These are phyloP conservation scores for Vanderwaltozyma yarrowii DNA, from an alignment of 805 yeast genomes.

Conservation along the genomic window DNA sequence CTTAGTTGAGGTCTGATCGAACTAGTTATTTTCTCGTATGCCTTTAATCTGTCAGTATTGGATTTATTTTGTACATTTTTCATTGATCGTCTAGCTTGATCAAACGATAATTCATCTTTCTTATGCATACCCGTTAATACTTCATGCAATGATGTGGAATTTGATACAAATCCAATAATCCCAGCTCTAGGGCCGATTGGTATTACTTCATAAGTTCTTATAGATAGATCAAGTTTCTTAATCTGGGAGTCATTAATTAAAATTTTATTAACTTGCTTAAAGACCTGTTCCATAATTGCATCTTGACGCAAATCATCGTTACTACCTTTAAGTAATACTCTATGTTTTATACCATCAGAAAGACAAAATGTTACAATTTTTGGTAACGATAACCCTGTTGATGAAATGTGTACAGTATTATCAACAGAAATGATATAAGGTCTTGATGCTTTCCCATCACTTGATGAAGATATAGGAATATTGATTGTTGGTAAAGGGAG, in stretches of 20 bases:
- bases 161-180: conserved; percentile 76
- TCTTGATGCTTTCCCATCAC: conserved; percentile 35
- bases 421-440: conserved; percentile 41
- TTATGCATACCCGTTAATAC: conserved; percentile 56
- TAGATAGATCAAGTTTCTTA: conserved; percentile 43
- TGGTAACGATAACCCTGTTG: conserved; percentile 81
- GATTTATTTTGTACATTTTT: conserved; percentile 42
- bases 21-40: conserved; percentile 37
- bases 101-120: conserved; percentile 38
- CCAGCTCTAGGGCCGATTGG: conserved; percentile 88
- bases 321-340: conserved; percentile 68
- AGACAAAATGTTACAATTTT: conserved; percentile 53
- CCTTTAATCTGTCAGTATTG: conserved; percentile 33
- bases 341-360: conserved; percentile 49
- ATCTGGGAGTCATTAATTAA: conserved; percentile 48
- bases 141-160: conserved; percentile 63
- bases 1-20: conserved; percentile 59
- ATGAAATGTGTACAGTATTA: conserved; percentile 46
- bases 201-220: conserved; percentile 80
- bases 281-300: conserved; percentile 95
- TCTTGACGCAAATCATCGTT: conserved; percentile 92
- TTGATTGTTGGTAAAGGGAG: conserved; percentile 62
- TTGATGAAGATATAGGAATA: conserved; percentile 34
- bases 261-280: conserved; percentile 69
- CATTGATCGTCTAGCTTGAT: conserved; percentile 57